phyloP scores from a whole-genome alignment of 2,329 filamentous ascomycete species.

The Sclerotinia nivalis region DNA sequence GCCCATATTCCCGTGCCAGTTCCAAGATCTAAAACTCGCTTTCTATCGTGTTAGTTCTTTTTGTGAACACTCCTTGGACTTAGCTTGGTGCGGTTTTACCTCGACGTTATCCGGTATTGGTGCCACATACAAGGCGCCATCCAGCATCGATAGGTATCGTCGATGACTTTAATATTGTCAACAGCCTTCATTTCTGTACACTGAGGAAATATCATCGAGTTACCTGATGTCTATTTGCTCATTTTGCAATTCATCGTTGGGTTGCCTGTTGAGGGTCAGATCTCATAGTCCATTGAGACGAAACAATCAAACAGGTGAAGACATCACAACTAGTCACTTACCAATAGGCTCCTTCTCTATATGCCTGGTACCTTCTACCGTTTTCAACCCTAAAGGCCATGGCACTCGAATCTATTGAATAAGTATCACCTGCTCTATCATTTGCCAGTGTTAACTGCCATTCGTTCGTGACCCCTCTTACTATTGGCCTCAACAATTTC shows the following conservation, averaged over 20 bases:
- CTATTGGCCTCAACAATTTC: not conserved
- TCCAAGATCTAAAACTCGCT: constrained; percentile 33
- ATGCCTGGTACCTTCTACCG: constrained; percentile 51
- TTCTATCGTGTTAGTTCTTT: not conserved
- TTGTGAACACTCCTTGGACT: not conserved
- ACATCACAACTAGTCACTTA: constrained; percentile 17
- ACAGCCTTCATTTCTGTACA: not conserved
- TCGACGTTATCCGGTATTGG: constrained; percentile 39
- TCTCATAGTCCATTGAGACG: not conserved
- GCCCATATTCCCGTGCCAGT: constrained; percentile 50
- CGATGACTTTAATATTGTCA: constrained; percentile 38
- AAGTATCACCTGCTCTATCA: constrained; percentile 30
- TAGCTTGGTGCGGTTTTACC: constrained; percentile 20
- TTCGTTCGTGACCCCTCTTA: not conserved
- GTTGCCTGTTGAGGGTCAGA: constrained; percentile 30
- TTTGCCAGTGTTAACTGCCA: not conserved
- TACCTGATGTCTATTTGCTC: constrained; percentile 37
- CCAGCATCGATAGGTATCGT: constrained; percentile 34
- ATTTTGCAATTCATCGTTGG: constrained; percentile 40
- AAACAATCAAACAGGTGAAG: not conserved
- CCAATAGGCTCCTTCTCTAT: constrained; percentile 46
- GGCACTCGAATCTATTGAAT: constrained; percentile 42
- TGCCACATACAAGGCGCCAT: constrained; percentile 35
- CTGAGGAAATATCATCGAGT: not conserved
- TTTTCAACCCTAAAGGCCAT: constrained; percentile 45